Percentiles rank a stretch among this genome's conserved stretches.
Evolutionary conservation across 2,329 filamentous ascomycete genomes (phyloP).

Genomic region (Venturia nashicola): DNA sequence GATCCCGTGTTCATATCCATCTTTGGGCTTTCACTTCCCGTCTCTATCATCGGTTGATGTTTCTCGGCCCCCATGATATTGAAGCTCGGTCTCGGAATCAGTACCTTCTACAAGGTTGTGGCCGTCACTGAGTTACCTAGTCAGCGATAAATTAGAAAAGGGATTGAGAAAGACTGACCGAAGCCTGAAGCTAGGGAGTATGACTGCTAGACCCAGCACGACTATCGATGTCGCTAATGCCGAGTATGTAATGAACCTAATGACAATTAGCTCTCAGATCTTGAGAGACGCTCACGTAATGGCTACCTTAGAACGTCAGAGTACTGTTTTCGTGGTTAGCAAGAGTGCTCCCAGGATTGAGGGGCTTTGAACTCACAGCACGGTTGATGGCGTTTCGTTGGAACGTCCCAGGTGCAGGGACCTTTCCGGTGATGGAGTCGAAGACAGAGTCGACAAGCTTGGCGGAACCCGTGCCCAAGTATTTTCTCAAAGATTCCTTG

Average conservation of each 20-base stretch:
- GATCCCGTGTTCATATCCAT: too few species aligned
- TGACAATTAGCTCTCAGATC: neutral
- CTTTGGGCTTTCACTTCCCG: too few species aligned
- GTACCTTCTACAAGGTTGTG: neutral
- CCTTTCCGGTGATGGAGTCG: conserved; percentile 31
- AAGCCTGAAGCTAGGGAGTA: neutral
- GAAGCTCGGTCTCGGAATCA: neutral
- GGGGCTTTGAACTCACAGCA: conserved; percentile 20
- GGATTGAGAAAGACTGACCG: neutral
- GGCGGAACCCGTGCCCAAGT: conserved; percentile 23
- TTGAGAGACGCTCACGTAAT: neutral
- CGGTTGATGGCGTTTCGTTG: conserved; percentile 31
- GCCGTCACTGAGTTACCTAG: neutral
- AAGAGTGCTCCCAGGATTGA: neutral
- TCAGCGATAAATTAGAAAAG: neutral
- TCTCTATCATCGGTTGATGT: neutral
- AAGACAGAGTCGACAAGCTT: conserved; percentile 27
- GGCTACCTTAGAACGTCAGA: neutral
- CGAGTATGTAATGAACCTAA: neutral
- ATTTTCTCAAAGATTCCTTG: conserved; percentile 22
- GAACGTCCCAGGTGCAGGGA: conserved; percentile 29
- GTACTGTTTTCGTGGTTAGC: neutral
- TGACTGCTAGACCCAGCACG: neutral
- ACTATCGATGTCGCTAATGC: neutral
- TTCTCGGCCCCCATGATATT: neutral